Conservation (phyloP, 1,284 basidiomycete species). For the Cryptococcus maquisensis region DNA sequence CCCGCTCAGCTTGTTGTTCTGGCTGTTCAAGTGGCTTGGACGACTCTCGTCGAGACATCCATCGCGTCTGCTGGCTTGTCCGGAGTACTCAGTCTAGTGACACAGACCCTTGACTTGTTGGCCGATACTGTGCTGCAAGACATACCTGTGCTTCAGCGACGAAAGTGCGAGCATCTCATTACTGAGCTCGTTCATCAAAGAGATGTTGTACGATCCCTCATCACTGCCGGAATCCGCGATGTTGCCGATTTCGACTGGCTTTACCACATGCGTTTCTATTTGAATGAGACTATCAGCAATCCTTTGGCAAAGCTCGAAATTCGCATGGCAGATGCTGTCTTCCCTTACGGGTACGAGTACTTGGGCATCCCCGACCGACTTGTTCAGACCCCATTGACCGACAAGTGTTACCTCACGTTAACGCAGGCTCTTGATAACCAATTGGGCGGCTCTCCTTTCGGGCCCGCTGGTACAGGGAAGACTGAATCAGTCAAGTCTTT, state of each 20-base stretch:
- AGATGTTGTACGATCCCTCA: slow-evolving; percentile 81
- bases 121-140: slow-evolving; percentile 94
- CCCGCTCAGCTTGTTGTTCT: slow-evolving; percentile 95
- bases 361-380: slow-evolving; percentile 93
- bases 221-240: slow-evolving; percentile 63
- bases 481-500: slow-evolving; percentile 99
- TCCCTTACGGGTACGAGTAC: slow-evolving; percentile 99
- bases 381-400: slow-evolving; percentile 98
- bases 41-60: slow-evolving; percentile 71
- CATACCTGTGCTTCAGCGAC: slow-evolving; percentile 78
- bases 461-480: slow-evolving; percentile 98
- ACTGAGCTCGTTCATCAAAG: slow-evolving; percentile 98
- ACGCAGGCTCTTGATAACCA: slow-evolving; percentile 94
- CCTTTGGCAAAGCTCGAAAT: slow-evolving; percentile 76
- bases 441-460: slow-evolving; percentile 94
- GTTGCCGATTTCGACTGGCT: slow-evolving; percentile 84
- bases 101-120: slow-evolving; percentile 82
- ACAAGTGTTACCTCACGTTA: slow-evolving; percentile 91
- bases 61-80: slow-evolving; percentile 59
- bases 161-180: slow-evolving; percentile 98
- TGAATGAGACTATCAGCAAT: slow-evolving; percentile 65
- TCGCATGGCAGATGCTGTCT: slow-evolving; percentile 83
- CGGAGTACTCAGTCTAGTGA: slow-evolving; percentile 67
- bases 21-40: slow-evolving; percentile 93
- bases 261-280: slow-evolving; percentile 98